Evolutionary conservation across 768 basidiomycete genomes (phyloP).

Genomic region (Russula sp.): DNA sequence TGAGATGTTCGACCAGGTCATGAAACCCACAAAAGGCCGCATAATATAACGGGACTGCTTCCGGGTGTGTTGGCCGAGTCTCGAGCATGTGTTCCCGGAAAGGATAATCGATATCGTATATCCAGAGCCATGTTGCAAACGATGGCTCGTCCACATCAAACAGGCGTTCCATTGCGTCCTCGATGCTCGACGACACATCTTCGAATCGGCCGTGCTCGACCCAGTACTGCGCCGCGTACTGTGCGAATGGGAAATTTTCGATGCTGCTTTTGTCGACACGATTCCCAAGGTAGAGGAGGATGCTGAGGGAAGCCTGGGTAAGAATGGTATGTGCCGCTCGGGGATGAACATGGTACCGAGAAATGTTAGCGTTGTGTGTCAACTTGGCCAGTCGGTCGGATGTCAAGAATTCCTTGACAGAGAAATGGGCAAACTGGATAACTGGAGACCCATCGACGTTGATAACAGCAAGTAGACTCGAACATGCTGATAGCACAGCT

Average conservation of each 20-base stretch:
- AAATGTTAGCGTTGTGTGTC: background rate
- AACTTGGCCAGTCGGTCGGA: background rate
- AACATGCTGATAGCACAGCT: background rate
- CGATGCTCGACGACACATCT: background rate
- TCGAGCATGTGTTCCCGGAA: background rate
- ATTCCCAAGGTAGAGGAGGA: background rate
- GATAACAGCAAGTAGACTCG: background rate
- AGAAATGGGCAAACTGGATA: slow-evolving; percentile 15
- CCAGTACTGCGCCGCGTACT: slow-evolving; percentile 8
- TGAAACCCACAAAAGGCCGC: slow-evolving; percentile 1
- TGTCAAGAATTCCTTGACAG: slow-evolving; percentile 13
- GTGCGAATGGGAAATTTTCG: background rate
- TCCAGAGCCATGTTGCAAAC: slow-evolving; percentile 3
- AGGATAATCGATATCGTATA: background rate
- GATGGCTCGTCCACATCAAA: background rate
- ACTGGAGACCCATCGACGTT: background rate
- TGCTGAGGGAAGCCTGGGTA: background rate
- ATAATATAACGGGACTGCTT: background rate
- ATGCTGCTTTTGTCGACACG: background rate
- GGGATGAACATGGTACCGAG: background rate
- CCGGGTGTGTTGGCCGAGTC: background rate
- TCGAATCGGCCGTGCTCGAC: background rate
- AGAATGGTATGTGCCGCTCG: background rate
- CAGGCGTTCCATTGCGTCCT: background rate
- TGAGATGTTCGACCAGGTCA: background rate